A percentile compares a stretch with the other conserved stretches of the same genome.
phyloP scores from a whole-genome alignment of 768 basidiomycete species.

The Pleurotus cornucopiae region DNA sequence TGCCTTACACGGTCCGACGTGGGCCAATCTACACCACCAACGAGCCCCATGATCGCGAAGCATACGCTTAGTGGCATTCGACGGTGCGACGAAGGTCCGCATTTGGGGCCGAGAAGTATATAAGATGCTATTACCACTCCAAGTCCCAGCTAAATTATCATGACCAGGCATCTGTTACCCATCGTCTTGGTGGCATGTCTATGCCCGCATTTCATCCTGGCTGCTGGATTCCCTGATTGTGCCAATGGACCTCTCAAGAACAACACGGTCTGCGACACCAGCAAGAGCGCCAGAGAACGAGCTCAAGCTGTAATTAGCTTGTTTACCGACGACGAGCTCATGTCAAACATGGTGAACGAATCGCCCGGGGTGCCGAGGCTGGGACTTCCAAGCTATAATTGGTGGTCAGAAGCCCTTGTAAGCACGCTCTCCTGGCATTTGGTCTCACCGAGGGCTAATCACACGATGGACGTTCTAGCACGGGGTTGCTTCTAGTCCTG shows the following conservation, averaged over 20 bases:
- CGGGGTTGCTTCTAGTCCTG: conserved; percentile 50
- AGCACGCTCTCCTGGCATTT: conserved; percentile 9
- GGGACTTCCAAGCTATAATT: conserved; percentile 51
- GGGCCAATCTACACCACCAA: too few relatives aligned
- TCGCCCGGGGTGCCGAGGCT: conserved; percentile 53
- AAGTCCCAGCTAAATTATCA: background rate
- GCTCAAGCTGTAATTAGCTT: conserved; percentile 43
- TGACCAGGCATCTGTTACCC: background rate
- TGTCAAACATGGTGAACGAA: conserved; percentile 44
- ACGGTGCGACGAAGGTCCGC: too few relatives aligned
- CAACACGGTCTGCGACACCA: conserved; percentile 44
- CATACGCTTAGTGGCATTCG: too few relatives aligned
- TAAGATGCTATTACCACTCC: too few relatives aligned
- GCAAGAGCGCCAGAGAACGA: conserved; percentile 37
- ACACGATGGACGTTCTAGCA: conserved; percentile 32
- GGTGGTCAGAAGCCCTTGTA: conserved; percentile 61
- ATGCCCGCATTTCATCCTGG: conserved; percentile 10
- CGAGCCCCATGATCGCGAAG: too few relatives aligned
- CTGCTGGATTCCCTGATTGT: conserved; percentile 46
- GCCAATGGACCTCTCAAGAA: conserved; percentile 37
- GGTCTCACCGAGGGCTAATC: background rate
- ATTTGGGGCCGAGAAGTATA: too few relatives aligned
- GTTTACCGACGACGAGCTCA: conserved; percentile 49
- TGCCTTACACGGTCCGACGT: too few relatives aligned
- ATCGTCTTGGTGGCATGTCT: conserved; percentile 8